A percentile compares a stretch with the other conserved stretches of the same genome.
Evolutionary conservation across 192 early-diverging fungal species (phyloP).

Genomic region (Piromyces sp.): DNA sequence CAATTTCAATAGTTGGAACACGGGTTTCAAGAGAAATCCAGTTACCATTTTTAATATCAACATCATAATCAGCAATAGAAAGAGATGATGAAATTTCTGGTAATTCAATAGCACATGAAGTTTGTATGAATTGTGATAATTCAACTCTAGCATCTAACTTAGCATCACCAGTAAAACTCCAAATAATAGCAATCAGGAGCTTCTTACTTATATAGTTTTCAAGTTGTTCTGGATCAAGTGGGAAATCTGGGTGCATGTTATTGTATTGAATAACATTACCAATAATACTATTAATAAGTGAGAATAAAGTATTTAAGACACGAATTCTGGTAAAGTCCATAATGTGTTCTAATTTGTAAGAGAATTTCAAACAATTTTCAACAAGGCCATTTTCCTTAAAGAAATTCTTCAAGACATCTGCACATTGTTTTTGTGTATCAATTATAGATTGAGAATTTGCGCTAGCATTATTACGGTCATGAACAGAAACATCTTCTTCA

Average conservation of each 20-base stretch:
- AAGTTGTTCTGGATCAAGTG: constrained; percentile 56
- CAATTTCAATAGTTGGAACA: constrained; percentile 89
- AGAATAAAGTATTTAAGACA: constrained; percentile 70
- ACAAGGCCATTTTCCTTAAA: constrained; percentile 63
- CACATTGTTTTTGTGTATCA: constrained; percentile 53
- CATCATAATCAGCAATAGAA: constrained; percentile 80
- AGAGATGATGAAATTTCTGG: constrained; percentile 19
- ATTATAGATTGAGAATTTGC: not conserved
- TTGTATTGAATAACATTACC: constrained; percentile 79
- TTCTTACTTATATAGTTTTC: constrained; percentile 68
- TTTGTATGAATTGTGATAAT: constrained; percentile 69
- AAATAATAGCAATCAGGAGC: constrained; percentile 65
- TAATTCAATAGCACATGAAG: constrained; percentile 53
- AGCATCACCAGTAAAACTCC: constrained; percentile 90
- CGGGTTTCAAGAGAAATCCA: constrained; percentile 80
- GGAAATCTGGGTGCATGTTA: constrained; percentile 82
- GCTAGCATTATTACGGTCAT: not conserved
- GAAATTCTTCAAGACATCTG: constrained; percentile 48
- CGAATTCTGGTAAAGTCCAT: constrained; percentile 93
- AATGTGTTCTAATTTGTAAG: constrained; percentile 66
- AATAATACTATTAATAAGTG: constrained; percentile 75
- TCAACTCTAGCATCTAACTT: constrained; percentile 46
- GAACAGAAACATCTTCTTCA: constrained; percentile 38
- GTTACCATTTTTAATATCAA: constrained; percentile 54
- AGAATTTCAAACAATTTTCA: constrained; percentile 45